Evolutionary conservation across 176 grass and related monocot species (phyloP), one percentile per base, ranked within the genome.

Genomic region (Ananas comosus): DNA sequence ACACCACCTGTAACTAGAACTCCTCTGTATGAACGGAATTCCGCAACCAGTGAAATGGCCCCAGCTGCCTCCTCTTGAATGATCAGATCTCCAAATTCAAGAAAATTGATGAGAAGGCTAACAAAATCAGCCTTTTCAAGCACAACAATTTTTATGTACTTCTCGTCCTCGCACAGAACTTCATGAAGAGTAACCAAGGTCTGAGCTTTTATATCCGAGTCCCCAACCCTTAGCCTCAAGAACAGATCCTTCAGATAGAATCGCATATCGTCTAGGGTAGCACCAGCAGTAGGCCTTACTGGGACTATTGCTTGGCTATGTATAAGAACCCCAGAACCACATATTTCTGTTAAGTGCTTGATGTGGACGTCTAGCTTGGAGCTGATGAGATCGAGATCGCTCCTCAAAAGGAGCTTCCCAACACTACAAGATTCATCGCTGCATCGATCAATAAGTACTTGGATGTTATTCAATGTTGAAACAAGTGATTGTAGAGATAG

Each of bases 231-330:
- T 51, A 97, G 67, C 74, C 93, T 78, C 25, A 69, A 92, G 76
- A 97, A 90, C 49, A 97, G 75, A 66, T 97, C 93, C 65, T 75
- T 90, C 48, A 87, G 78, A 74, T 85, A 97, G 79, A 89, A 87
- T 74, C 59, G 74, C 70, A 92, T 89, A 73, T 88, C 89, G 22
- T 83, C 81, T 50, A 78, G 14, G 22, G 64, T 59, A 16, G 93
- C 88, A 56, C 74, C 86, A 5, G 12, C 24, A 53, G 71, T 28
- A 0, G 93, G 93, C 68, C 85, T 79, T 29, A 71, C 73, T 0
- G 86, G 79, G 42, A 92, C 73, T 68, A 97, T 92, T 50, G 86
- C 89, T 65, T 68, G 75, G 13, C 77, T 87, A 13, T 80, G 65
- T 10, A 82, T 13, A 1, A 76, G 51, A 16, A 51, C 24, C 22